Percentiles rank a stretch among this genome's conserved stretches.
Conservation (phyloP, 352 stramenopile species). For the Phytophthora syringae region DNA sequence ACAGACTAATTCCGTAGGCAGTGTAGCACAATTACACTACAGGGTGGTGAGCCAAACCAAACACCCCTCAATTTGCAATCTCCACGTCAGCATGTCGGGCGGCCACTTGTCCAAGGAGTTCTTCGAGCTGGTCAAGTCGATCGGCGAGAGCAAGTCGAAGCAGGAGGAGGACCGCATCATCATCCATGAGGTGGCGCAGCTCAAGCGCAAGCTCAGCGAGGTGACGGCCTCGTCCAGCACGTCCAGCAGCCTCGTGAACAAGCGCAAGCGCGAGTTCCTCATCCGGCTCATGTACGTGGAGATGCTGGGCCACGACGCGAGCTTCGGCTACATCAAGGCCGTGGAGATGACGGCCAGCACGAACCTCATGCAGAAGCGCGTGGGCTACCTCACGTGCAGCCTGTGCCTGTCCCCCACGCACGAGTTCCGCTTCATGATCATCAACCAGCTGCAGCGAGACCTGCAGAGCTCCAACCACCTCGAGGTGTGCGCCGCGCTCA, state of each 20-base stretch:
- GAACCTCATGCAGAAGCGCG: slow-evolving; percentile 98
- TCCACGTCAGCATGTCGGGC: slow-evolving; percentile 73
- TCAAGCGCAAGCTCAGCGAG: slow-evolving; percentile 97
- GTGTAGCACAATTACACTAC: slow-evolving; percentile 19
- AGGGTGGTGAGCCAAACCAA: background rate
- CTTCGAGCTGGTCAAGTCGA: slow-evolving; percentile 99
- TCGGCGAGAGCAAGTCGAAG: slow-evolving; percentile 99
- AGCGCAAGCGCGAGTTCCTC: slow-evolving; percentile 99
- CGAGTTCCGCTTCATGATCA: slow-evolving; percentile 99
- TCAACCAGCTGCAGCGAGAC: slow-evolving; percentile 99
- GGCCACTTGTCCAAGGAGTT: slow-evolving; percentile 97
- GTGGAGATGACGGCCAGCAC: slow-evolving; percentile 98
- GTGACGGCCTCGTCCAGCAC: slow-evolving; percentile 79
- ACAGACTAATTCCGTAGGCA: too few species aligned
- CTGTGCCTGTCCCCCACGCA: slow-evolving; percentile 97
- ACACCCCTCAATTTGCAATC: slow-evolving; percentile 28
- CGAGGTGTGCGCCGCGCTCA: slow-evolving; percentile 96
- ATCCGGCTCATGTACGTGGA: slow-evolving; percentile 99
- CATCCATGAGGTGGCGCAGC: slow-evolving; percentile 93
- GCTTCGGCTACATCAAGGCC: slow-evolving; percentile 99
- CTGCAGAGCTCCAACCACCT: slow-evolving; percentile 91
- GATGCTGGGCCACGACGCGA: slow-evolving; percentile 99
- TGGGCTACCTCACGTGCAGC: slow-evolving; percentile 95
- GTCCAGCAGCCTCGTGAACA: slow-evolving; percentile 85
- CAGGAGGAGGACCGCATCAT: slow-evolving; percentile 99